Evolutionary conservation across 176 grass and related monocot genomes (phyloP).

Genomic region (Microstegium vimineum): DNA sequence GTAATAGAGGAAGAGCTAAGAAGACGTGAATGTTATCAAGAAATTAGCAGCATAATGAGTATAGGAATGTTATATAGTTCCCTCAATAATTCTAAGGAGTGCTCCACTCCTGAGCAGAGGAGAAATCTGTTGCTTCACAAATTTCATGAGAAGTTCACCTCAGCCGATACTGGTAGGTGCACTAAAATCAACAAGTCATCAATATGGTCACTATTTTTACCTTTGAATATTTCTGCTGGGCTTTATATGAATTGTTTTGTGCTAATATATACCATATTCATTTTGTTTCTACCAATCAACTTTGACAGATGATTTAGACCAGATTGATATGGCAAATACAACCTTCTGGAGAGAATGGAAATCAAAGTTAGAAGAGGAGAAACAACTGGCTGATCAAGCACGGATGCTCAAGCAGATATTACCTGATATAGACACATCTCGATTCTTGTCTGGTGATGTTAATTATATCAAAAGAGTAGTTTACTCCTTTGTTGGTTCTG

Average conservation of each 20-base stretch:
- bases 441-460: slow-evolving; percentile 70
- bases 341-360: slow-evolving; percentile 97
- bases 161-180: slow-evolving; percentile 65
- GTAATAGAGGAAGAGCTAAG: slow-evolving; percentile 88
- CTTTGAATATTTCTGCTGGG: background rate
- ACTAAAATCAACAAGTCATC: slow-evolving; percentile 9
- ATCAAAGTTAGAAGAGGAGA: slow-evolving; percentile 85
- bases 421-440: slow-evolving; percentile 66
- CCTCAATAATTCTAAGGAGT: slow-evolving; percentile 84
- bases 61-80: slow-evolving; percentile 88
- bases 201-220: slow-evolving; percentile 5
- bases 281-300: slow-evolving; percentile 21
- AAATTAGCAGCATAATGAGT: slow-evolving; percentile 88
- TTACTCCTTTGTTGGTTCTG: slow-evolving; percentile 72
- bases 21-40: slow-evolving; percentile 66
- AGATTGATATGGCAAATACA: slow-evolving; percentile 64
- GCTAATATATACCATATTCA: slow-evolving; percentile 16
- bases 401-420: slow-evolving; percentile 73
- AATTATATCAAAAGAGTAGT: slow-evolving; percentile 68
- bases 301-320: slow-evolving; percentile 65
- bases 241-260: slow-evolving; percentile 1
- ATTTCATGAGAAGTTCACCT: slow-evolving; percentile 78
- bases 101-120: slow-evolving; percentile 68
- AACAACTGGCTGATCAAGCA: slow-evolving; percentile 78
- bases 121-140: slow-evolving; percentile 79